Base-by-base conservation (phyloP, 1,284 basidiomycete species). In the Apiotrichum sp. region DNA sequence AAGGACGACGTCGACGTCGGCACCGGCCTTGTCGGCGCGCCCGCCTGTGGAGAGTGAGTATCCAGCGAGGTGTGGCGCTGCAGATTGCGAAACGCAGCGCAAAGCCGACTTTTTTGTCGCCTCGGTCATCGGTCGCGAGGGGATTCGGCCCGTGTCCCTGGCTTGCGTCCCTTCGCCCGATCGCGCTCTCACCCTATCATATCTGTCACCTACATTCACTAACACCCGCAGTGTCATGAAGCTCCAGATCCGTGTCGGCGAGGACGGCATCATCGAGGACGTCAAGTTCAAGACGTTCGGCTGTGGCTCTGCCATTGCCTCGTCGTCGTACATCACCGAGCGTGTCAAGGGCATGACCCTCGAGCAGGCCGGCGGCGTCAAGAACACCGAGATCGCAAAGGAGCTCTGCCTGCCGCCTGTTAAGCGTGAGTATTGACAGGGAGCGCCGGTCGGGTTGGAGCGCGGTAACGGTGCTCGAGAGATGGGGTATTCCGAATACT, bases 281-380 rank as follows among this genome's bases (percentile, higher is more conserved):
- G 96, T 98, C 76, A 96, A 95, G 78, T 98, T 98, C 83, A 98
- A 96, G 81, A 96, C 93, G 0, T 97, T 96, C 74, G 93, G 93
- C 14, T 77, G 70, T 56, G 74, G 96, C 56, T 95, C 90, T 61
- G 96, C 95, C 63, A 98, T 98, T 62, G 96, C 96, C 2, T 95
- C 91, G 3, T 92, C 88, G 69, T 92, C 89, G 10, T 97, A 93
- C 76, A 92, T 96, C 88, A 99, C 95, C 16, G 95, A 98, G 79
- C 87, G 93, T 50, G 93, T 99, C 65, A 96, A 88, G 80, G 96
- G 96, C 31, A 81, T 98, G 65, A 87, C 87, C n/a, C 79, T 99
- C 55, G 93, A 98, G 56, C 89, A 95, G 64, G 96, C 96, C 13
- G 90, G 89, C 56, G 86, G 87, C 71, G 97, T 99, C 71, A 96